phyloP scores from a whole-genome alignment of 768 basidiomycete species.

The Termitomyces eurrhizus region DNA sequence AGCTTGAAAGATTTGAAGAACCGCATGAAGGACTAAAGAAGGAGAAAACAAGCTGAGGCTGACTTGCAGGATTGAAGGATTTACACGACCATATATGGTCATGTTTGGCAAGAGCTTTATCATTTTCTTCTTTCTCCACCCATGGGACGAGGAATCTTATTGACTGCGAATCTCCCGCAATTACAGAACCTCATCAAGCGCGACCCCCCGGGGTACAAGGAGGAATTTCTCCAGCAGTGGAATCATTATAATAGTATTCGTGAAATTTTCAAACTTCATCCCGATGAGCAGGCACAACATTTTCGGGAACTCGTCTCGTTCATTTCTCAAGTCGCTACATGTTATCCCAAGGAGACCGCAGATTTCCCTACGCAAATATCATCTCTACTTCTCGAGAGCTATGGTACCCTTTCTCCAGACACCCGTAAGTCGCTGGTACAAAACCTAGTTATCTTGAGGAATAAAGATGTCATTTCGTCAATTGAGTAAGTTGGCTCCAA shows the following conservation, averaged over 20 bases:
- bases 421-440: conserved; percentile 83
- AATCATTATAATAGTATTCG: conserved; percentile 88
- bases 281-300: conserved; percentile 80
- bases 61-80: neutral
- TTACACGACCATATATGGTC: neutral
- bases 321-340: conserved; percentile 79
- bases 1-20: conserved; percentile 42
- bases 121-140: conserved; percentile 7
- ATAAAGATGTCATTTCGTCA: conserved; percentile 89
- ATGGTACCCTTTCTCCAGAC: conserved; percentile 72
- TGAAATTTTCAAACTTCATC: conserved; percentile 78
- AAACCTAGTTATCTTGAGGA: conserved; percentile 89
- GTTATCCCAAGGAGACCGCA: conserved; percentile 89
- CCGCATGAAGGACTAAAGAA: conserved; percentile 28
- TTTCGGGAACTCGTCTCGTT: conserved; percentile 89
- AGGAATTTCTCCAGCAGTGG: conserved; percentile 97
- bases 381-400: conserved; percentile 72
- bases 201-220: conserved; percentile 84
- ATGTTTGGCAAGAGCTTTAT: conserved; percentile 15
- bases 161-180: conserved; percentile 89
- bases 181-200: conserved; percentile 97
- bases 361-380: conserved; percentile 83
- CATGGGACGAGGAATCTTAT: conserved; percentile 68
- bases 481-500: conserved; percentile 64
- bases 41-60: conserved; percentile 5